A percentile compares a stretch with the other conserved stretches of the same genome.
Evolutionary conservation across 2,329 filamentous ascomycete genomes (phyloP).

Genomic region (Corynespora cassiicola): DNA sequence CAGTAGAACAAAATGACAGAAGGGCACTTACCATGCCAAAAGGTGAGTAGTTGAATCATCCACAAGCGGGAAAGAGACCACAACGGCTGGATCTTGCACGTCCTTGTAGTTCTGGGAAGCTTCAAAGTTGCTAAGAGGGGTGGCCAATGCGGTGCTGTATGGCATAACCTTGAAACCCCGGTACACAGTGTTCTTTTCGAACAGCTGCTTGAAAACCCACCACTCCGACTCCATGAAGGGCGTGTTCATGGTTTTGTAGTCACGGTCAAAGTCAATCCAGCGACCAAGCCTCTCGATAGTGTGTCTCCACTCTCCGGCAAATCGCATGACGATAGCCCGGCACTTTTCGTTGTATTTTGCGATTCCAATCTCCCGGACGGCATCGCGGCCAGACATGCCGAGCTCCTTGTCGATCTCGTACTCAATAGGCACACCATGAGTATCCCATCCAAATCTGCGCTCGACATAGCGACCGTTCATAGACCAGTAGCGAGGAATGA

Average conservation of each 20-base stretch:
- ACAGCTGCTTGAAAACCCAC: constrained; percentile 96
- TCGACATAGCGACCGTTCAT: constrained; percentile 96
- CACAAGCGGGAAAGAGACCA: constrained; percentile 84
- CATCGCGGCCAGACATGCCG: constrained; percentile 84
- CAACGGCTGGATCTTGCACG: constrained; percentile 86
- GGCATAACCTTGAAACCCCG: constrained; percentile 93
- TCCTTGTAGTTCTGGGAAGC: constrained; percentile 95
- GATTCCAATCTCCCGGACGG: constrained; percentile 85
- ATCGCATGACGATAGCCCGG: constrained; percentile 91
- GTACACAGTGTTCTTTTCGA: constrained; percentile 88
- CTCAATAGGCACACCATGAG: constrained; percentile 92
- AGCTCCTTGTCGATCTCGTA: constrained; percentile 98
- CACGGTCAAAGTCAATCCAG: constrained; percentile 98
- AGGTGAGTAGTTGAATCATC: constrained; percentile 77
- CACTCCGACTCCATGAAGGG: constrained; percentile 94
- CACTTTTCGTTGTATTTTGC: constrained; percentile 92
- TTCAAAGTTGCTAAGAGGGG: constrained; percentile 91
- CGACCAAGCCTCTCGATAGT: constrained; percentile 89
- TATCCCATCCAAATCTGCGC: constrained; percentile 93
- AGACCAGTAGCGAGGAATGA: constrained; percentile 95
- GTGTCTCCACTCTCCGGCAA: constrained; percentile 82
- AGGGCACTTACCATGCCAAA: constrained; percentile 69
- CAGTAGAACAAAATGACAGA: not conserved
- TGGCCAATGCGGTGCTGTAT: constrained; percentile 89
- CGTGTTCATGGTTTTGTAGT: constrained; percentile 98